Percentiles rank a stretch among this genome's conserved stretches.
Conservation (phyloP, 23 red algal species). For the Gracilariopsis chorda region DNA sequence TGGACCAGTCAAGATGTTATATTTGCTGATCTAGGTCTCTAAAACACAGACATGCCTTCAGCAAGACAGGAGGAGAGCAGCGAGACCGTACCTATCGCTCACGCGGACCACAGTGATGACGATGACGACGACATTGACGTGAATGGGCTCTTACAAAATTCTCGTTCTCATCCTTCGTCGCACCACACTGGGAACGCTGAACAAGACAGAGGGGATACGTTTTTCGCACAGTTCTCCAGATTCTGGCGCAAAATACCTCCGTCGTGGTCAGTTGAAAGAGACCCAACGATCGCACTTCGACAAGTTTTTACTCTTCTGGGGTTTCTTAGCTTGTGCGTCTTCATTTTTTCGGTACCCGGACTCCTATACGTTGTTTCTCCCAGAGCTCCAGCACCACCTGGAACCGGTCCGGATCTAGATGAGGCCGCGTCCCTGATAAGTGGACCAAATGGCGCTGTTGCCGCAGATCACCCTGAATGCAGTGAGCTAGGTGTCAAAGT, state of each 20-base stretch:
- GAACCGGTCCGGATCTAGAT: slow-evolving; percentile 40
- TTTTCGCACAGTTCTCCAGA: background rate
- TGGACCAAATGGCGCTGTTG: slow-evolving; percentile 79
- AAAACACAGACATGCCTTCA: too few relatives aligned
- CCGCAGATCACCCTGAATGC: slow-evolving; percentile 80
- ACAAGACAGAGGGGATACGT: background rate
- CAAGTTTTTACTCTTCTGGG: slow-evolving; percentile 29
- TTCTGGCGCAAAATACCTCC: slow-evolving; percentile 26
- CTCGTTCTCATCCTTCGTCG: background rate
- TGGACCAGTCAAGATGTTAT: too few relatives aligned
- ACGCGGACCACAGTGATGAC: background rate
- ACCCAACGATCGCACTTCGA: slow-evolving; percentile 6
- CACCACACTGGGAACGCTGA: background rate
- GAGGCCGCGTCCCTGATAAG: slow-evolving; percentile 43
- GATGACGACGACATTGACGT: slow-evolving; percentile 17
- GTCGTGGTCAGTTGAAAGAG: slow-evolving; percentile 43
- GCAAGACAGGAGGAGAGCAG: background rate
- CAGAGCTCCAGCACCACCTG: slow-evolving; percentile 36
- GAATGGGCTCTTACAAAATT: background rate
- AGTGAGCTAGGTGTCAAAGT: slow-evolving; percentile 75
- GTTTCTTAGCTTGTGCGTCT: slow-evolving; percentile 48
- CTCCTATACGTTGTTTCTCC: slow-evolving; percentile 48
- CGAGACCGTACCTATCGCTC: background rate
- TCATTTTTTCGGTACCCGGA: slow-evolving; percentile 50
- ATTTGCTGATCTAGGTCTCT: too few relatives aligned